Evolutionary conservation across 148 eudicot genomes (phyloP), one percentile per base, ranked within the genome.

Genomic region (Polygonum maritimum): DNA sequence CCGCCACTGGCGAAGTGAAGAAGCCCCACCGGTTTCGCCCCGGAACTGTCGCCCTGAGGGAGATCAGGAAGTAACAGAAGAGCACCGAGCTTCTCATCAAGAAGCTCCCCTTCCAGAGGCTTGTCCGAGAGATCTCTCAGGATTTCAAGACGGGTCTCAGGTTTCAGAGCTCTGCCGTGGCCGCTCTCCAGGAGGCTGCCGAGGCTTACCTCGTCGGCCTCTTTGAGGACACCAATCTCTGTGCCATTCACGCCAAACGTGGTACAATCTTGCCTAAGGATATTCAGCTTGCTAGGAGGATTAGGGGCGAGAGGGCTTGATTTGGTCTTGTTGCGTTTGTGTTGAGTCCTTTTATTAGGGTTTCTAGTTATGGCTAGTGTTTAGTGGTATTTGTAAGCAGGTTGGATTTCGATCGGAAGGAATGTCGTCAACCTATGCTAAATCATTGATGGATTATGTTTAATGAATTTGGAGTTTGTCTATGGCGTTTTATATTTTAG

Each of bases 51-150:
- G 74, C 74, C 3, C 74, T 70, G 3, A 62, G 48, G 48, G 74
- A 70, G 58, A 73, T 73, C 36, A 73, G 74, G 74, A 70, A 70
- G 74, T 70, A 70, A 10, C 74, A 70, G 74, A 70, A 70, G 74
- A 70, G 74, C 75, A 73, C 57, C 14, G 75, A 45, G 48, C 75
- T 45, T 44, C n/a, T 73, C 4, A 73, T 44, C 75, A 48, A 58
- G 75, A 48, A 73, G 75, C 75, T 73, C 13, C 52, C 75, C 3
- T 70, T 70, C 74, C 74, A 70, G 74, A 70, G 74, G 74, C 74
- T 70, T 16, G 74, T 70, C 22, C 8, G 74, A 6, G 74, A 70
- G 48, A 70, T 70, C 21, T 48, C 74, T 70, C 74, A 70, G 74
- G 74, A 70, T 39, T 70, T 70, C 48, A 70, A 70, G 74, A 70